These are phyloP conservation scores for Ettlia oleoabundans DNA, from an alignment of 139 green algal species.

Conservation along the genomic window DNA sequence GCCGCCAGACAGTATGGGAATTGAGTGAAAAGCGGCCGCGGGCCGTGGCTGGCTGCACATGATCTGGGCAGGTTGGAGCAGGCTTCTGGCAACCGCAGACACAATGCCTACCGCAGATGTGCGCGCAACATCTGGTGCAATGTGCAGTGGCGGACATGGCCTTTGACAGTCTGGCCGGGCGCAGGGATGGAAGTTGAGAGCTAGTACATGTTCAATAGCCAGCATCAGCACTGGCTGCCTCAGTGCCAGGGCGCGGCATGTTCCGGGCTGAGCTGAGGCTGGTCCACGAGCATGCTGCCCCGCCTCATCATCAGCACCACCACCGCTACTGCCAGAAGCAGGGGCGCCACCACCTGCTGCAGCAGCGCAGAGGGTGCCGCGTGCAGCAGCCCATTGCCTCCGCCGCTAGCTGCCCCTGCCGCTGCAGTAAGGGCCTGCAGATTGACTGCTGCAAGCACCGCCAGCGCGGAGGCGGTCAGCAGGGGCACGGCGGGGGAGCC, in stretches of 20 bases:
- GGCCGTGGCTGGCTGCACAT: too few species aligned
- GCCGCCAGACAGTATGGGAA: too few species aligned
- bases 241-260: constrained; percentile 59
- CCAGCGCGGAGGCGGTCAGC: constrained; percentile 5
- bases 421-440: constrained; percentile 11
- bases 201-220: too few species aligned
- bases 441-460: constrained; percentile 20
- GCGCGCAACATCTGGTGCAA: too few species aligned
- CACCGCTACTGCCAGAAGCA: constrained; percentile 55
- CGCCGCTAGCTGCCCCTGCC: too few species aligned
- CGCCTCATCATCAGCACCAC: constrained; percentile 61
- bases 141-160: too few species aligned
- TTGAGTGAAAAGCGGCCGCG: too few species aligned
- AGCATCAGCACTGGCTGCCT: background rate
- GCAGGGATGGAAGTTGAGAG: too few species aligned
- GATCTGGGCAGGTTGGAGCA: too few species aligned
- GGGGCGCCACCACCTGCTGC: constrained; percentile 56
- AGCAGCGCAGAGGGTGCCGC: background rate
- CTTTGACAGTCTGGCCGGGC: too few species aligned
- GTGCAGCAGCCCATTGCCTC: background rate
- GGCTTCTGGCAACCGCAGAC: too few species aligned
- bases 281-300: constrained; percentile 69
- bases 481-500: constrained; percentile 50
- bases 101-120: too few species aligned
- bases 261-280: constrained; percentile 73